phyloP scores from a whole-genome alignment of 805 yeast species.

The Nematodospora valgi region DNA sequence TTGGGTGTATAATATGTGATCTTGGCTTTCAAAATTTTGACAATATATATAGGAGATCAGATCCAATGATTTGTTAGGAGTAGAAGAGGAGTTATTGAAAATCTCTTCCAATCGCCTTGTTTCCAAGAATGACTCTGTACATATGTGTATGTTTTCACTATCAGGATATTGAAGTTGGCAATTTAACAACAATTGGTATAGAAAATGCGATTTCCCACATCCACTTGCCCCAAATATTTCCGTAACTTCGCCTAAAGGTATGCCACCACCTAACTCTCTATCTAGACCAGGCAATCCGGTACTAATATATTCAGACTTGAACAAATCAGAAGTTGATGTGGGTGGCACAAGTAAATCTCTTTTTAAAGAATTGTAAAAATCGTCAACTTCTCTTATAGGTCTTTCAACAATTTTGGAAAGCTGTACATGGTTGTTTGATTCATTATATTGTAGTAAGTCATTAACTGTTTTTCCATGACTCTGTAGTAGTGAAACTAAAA shows the following conservation, averaged over 20 bases:
- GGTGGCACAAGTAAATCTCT: background rate
- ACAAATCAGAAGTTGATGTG: background rate
- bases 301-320: conserved; percentile 8
- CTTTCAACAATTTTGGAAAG: conserved; percentile 22
- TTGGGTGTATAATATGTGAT: conserved; percentile 67
- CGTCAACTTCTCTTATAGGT: conserved; percentile 25
- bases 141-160: conserved; percentile 51
- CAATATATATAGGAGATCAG: conserved; percentile 55
- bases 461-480: conserved; percentile 23
- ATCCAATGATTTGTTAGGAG: conserved; percentile 18
- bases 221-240: conserved; percentile 86
- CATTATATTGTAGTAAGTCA: conserved; percentile 20
- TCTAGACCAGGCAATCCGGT: conserved; percentile 28
- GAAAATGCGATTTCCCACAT: conserved; percentile 80
- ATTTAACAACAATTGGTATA: conserved; percentile 60
- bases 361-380: conserved; percentile 11
- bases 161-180: conserved; percentile 37
- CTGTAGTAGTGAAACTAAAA: conserved; percentile 15
- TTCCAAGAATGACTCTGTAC: conserved; percentile 74
- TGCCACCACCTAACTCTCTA: conserved; percentile 23
- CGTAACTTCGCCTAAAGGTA: conserved; percentile 38
- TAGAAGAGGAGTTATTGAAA: conserved; percentile 15
- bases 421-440: conserved; percentile 11
- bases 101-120: conserved; percentile 51
- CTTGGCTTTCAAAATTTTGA: conserved; percentile 67